Base-by-base conservation (phyloP, 768 basidiomycete genomes). In the Cystofilobasidium macerans region DNA sequence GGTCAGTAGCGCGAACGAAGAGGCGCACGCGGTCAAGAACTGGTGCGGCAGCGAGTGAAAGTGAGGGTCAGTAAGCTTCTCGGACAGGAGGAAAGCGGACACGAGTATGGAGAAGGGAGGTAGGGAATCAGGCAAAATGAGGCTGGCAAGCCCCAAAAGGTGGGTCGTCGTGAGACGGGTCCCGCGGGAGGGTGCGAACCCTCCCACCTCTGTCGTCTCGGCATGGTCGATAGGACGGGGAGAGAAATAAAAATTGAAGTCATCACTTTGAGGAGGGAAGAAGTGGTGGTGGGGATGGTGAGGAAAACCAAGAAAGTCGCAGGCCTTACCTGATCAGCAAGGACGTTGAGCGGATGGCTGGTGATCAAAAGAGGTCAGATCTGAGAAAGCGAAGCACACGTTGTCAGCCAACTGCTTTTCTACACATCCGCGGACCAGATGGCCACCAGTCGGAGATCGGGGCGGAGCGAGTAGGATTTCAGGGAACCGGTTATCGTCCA, bases 151-250 rank as follows among this genome's bases (percentile, higher is more conserved):
- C 67, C 67, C 61, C 67, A 68, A 68, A 68, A 68, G 57, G 28
- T 45, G 51, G 45, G 33, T 28, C 18, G 33, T 28, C 26, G n/a
- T 30, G 28, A 4, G 24, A 20, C 14, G 40, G 22, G 51, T 35
- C 26, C 54, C 67, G 61, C 48, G 67, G 67, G 48, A 28, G 57
- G 67, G 47, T 61, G 59, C 65, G 65, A 61, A 62, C 61, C 67
- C 61, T 28, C 54, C 67, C 67, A 62, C 54, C 67, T 68, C 67
- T 68, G 67, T 68, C 67, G 67, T 68, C 67, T 68, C 67, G 60
- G 60, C 67, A 68, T 68, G 67, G 67, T 68, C 67, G 67, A 68
- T 68, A 68, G 47, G 67, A 68, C 67, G 67, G 67, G 67, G 67
- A 68, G 67, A 68, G 67, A 68, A 66, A 56, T 59, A 62, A 68